Conservation (phyloP, 768 basidiomycete species). For the Phlebiopsis gigantea region DNA sequence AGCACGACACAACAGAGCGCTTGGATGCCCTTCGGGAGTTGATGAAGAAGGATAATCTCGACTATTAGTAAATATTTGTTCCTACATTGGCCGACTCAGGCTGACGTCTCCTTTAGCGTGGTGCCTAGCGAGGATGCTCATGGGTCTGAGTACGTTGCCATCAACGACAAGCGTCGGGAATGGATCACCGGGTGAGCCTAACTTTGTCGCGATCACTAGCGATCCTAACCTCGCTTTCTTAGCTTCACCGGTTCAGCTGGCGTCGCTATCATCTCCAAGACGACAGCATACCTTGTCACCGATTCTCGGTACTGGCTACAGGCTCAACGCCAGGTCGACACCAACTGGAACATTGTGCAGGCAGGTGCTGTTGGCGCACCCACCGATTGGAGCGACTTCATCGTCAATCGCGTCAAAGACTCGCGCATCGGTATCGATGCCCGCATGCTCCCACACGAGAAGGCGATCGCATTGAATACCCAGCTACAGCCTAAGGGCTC, state of each 20-base stretch:
- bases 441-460: slow-evolving; percentile 73
- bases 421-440: slow-evolving; percentile 76
- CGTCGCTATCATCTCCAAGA: slow-evolving; percentile 61
- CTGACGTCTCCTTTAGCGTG: slow-evolving; percentile 36
- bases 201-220: neutral
- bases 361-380: slow-evolving; percentile 50
- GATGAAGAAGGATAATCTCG: slow-evolving; percentile 63
- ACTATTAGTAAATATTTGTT: slow-evolving; percentile 61
- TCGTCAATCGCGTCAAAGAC: slow-evolving; percentile 29
- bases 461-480: slow-evolving; percentile 53
- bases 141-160: slow-evolving; percentile 75
- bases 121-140: slow-evolving; percentile 81
- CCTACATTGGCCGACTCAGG: neutral
- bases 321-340: slow-evolving; percentile 63
- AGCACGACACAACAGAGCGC: slow-evolving; percentile 53
- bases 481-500: slow-evolving; percentile 50
- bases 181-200: slow-evolving; percentile 66
- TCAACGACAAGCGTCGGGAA: slow-evolving; percentile 70
- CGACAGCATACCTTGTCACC: slow-evolving; percentile 66
- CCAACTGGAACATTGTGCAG: slow-evolving; percentile 65
- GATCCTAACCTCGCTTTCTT: neutral
- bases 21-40: slow-evolving; percentile 57
- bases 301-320: slow-evolving; percentile 86
- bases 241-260: slow-evolving; percentile 68
- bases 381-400: slow-evolving; percentile 77